A percentile compares a stretch with the other conserved stretches of the same genome.
These are phyloP conservation scores for Triticum timopheevii DNA, from an alignment of 176 grass and related monocot genomes.

Conservation along the genomic window DNA sequence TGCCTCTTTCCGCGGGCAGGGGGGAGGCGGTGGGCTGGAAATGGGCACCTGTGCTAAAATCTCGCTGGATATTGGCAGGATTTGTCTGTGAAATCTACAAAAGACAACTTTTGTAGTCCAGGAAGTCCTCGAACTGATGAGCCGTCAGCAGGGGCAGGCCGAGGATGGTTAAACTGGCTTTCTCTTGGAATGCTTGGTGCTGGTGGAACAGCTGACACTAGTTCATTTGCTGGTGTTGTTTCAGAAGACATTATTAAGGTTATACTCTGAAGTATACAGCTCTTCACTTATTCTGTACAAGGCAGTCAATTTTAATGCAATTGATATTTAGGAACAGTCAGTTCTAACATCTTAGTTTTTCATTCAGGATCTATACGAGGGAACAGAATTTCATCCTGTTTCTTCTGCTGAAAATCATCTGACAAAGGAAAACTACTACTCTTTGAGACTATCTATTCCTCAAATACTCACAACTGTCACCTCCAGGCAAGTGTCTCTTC, in stretches of 20 bases:
- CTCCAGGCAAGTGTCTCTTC: slow-evolving; percentile 54
- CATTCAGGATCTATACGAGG: slow-evolving; percentile 91
- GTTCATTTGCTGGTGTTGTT: slow-evolving; percentile 90
- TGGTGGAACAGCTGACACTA: slow-evolving; percentile 81
- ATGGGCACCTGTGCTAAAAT: slow-evolving; percentile 14
- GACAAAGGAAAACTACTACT: slow-evolving; percentile 62
- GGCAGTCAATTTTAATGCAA: slow-evolving; percentile 12
- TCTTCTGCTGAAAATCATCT: slow-evolving; percentile 59
- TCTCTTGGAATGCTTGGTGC: slow-evolving; percentile 99
- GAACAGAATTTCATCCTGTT: slow-evolving; percentile 85
- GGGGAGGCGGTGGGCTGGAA: not conserved
- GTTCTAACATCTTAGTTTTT: slow-evolving; percentile 34
- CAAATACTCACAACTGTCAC: slow-evolving; percentile 54
- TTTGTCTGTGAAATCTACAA: slow-evolving; percentile 51
- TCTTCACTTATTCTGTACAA: not conserved
- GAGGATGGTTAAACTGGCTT: slow-evolving; percentile 95
- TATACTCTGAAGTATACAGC: slow-evolving; percentile 19
- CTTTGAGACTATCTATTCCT: slow-evolving; percentile 57
- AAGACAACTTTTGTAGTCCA: slow-evolving; percentile 45
- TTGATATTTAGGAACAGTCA: slow-evolving; percentile 27
- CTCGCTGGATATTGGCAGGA: slow-evolving; percentile 56
- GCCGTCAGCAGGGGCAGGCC: slow-evolving; percentile 48
- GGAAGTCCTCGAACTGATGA: slow-evolving; percentile 63
- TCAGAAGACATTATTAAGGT: slow-evolving; percentile 99
- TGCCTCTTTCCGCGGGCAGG: not conserved